A percentile compares a stretch with the other conserved stretches of the same genome.
Evolutionary conservation across 495 filamentous ascomycete species (phyloP).

Genomic region (Aspergillus biplanus): DNA sequence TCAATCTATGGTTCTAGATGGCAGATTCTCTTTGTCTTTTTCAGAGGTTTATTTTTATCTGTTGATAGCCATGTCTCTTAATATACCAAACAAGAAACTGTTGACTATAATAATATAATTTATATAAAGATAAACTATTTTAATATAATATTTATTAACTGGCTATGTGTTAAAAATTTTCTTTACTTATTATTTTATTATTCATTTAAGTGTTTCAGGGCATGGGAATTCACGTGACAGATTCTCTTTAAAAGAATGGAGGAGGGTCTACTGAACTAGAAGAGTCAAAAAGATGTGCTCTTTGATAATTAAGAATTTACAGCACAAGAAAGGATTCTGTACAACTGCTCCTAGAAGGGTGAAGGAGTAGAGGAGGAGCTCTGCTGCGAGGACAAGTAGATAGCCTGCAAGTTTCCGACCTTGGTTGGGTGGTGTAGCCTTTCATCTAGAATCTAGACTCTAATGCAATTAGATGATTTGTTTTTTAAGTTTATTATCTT

Average conservation of each 20-base stretch:
- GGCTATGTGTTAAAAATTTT: background rate
- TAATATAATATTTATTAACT: background rate
- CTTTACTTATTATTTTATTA: background rate
- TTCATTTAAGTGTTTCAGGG: slow-evolving; percentile 11
- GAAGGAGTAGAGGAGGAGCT: background rate
- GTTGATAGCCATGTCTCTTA: background rate
- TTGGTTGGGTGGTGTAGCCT: background rate
- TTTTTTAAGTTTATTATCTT: background rate
- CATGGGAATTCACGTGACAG: slow-evolving; percentile 21
- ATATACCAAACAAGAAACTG: background rate
- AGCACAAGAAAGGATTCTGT: background rate
- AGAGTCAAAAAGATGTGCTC: background rate
- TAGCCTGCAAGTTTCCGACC: background rate
- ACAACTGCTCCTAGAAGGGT: background rate
- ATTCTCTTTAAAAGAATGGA: background rate
- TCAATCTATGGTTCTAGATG: background rate
- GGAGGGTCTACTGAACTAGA: background rate
- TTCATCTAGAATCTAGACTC: too few relatives aligned
- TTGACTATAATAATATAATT: background rate
- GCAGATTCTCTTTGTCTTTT: background rate
- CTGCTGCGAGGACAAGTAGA: background rate
- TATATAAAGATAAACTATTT: too few relatives aligned
- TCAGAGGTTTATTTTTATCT: background rate
- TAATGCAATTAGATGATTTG: too few relatives aligned
- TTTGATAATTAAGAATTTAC: background rate